Evolutionary conservation across 208 protist species (phyloP).

Genomic region (Acanthamoeba royreba): DNA sequence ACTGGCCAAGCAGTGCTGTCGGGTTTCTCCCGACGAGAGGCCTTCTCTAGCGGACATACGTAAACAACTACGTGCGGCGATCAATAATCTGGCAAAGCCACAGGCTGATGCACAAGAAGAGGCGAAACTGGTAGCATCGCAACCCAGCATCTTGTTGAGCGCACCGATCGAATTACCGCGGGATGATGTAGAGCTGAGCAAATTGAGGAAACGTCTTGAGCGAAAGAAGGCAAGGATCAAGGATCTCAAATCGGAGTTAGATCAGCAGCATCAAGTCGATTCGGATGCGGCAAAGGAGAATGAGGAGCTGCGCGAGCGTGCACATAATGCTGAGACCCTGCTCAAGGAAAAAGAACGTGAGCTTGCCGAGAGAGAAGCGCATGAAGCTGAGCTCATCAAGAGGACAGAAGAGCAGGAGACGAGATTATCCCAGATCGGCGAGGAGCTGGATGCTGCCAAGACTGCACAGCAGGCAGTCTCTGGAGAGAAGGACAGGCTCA

Average conservation of each 20-base stretch:
- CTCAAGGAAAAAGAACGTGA: background rate
- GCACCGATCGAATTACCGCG: background rate
- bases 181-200: background rate
- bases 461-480: background rate
- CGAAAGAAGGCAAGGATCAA: background rate
- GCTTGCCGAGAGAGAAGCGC: too few species aligned
- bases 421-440: background rate
- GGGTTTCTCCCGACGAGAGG: background rate
- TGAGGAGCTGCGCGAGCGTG: background rate
- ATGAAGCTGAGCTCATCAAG: too few species aligned
- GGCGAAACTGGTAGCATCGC: background rate
- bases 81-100: background rate
- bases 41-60: background rate
- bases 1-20: background rate
- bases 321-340: background rate
- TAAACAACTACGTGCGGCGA: background rate
- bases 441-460: background rate
- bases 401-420: background rate
- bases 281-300: background rate
- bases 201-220: background rate
- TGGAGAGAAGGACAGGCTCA: background rate
- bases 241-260: background rate
- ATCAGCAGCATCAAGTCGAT: background rate
- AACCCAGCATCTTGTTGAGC: too few species aligned
- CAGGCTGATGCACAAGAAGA: background rate